Base-by-base conservation (phyloP, 2,329 filamentous ascomycete genomes). In the Neonectria faginata region DNA sequence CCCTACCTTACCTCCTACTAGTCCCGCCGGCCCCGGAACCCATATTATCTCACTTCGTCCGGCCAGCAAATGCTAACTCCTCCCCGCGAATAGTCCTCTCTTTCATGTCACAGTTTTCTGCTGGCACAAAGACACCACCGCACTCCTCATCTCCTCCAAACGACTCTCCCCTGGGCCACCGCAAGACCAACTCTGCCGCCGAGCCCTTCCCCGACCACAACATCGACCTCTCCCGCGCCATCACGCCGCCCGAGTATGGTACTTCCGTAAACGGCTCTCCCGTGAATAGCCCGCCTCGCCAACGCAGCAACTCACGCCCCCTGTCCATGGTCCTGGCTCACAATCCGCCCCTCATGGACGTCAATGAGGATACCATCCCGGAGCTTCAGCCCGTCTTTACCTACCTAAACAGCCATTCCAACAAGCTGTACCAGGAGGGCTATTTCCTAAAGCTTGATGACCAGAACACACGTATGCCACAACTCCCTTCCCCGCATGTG, bases 381-480 rank as follows among this genome's bases (percentile, higher is more conserved):
- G 96, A 99, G 84, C 85, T 99, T 67, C 92, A 94, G 81, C 95
- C 94, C 68, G 94, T 98, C 74, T 98, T 98, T 80, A 92, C 89
- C 65, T 96, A 93, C 76, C 86, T 99, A 70, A 98, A 97, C 81
- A 96, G 91, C 80, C 96, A 99, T 79, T 91, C 89, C 62, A 97
- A 97, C 80, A 98, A 98, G 81, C 84, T 98, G 60, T 99, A 98
- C 78, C 94, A 97, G 73, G 96, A 99, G 81, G 96, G 96, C 41
- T 99, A 98, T 76, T 98, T 99, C 71, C 82, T 99, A 72, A 99
- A 98, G 81, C 84, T 99, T 53, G 95, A 97, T 78, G 96, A 99
- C 79, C 89, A 97, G 72, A 97, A 98, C 75, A 91, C 89, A 60
- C 90, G 94, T 97, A 87, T 73, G 93, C 20, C 44, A 22, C 22